Base-by-base conservation (phyloP, 345 rosid genomes). In the Corchorus olitorius region DNA sequence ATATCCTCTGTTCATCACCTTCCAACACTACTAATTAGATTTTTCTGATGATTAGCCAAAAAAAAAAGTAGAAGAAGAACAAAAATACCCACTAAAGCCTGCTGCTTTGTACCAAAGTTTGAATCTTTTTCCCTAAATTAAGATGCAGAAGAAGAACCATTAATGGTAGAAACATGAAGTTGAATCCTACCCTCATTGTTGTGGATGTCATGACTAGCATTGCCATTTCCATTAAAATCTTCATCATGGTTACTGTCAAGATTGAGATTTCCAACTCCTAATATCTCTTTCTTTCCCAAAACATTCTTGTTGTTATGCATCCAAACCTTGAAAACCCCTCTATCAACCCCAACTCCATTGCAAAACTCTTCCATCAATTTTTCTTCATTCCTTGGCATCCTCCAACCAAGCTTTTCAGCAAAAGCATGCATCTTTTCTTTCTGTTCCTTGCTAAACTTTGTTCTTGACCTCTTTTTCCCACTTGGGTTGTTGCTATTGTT, bases 291-390 rank as follows among this genome's bases (percentile, higher is more conserved):
- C 75, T 86, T 87, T 63, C 82, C 83, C n/a, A 81, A 70, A 53
- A 72, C 84, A 63, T 83, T 83, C 83, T 90, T 93, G 80, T 91
- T 86, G 73, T 93, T 93, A 64, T 93, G 96, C 89, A 93, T 91
- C 98, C 97, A 91, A 0, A 91, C 93, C 79, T 89, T 93, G 76
- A 93, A 81, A n/a, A 91, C 93, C 15, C 87, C 84, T 79, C 97
- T 89, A 35, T 77, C 76, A 3, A 93, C 90, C 65, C 93, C 91
- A 65, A 86, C 78, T 49, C 89, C 93, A 17, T 60, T 53, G 83
- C 98, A 93, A 56, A 93, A 87, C 7, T 82, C 83, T 65, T 83
- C 81, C 76, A 87, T 83, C 27, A 72, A 37, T 65, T 56, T 88
- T n/a, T 90, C 93, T 34, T 89, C 89, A 1, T 78, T 80, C 64